Evolutionary conservation across 352 stramenopile species (phyloP).

Genomic region (Phytopythium oedochilum): DNA sequence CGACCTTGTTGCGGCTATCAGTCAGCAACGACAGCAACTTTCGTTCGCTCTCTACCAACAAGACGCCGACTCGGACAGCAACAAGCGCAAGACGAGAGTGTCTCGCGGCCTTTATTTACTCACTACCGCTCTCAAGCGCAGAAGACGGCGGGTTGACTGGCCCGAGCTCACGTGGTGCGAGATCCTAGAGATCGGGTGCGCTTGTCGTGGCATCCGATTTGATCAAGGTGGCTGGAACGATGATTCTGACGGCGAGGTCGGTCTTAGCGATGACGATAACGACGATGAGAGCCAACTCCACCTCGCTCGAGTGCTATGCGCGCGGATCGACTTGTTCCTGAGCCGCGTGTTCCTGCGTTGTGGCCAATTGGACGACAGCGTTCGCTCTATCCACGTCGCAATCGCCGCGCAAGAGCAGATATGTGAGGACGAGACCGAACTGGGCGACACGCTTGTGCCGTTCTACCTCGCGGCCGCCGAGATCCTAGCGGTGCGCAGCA

Average conservation of each 20-base stretch:
- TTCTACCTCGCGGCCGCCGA: conserved; percentile 59
- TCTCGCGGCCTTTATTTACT: background rate
- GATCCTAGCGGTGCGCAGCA: conserved; percentile 42
- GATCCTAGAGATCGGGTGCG: conserved; percentile 18
- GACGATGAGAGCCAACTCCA: conserved; percentile 11
- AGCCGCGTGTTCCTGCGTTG: conserved; percentile 45
- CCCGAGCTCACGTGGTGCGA: conserved; percentile 23
- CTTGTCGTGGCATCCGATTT: background rate
- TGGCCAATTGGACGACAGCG: conserved; percentile 53
- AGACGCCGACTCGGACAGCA: background rate
- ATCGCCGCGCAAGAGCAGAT: conserved; percentile 39
- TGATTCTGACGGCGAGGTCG: background rate
- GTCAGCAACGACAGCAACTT: background rate
- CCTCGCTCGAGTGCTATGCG: conserved; percentile 19
- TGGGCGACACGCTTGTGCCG: conserved; percentile 28
- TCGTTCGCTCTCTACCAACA: background rate
- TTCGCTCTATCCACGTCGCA: conserved; percentile 38
- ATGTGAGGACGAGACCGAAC: conserved; percentile 11
- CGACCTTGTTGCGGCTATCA: conserved; percentile 28
- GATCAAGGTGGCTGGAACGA: background rate
- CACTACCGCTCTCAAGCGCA: background rate
- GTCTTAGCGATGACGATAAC: conserved; percentile 9
- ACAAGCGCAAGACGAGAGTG: background rate
- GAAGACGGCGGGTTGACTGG: background rate
- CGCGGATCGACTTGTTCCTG: conserved; percentile 44